These are phyloP conservation scores for Kodamaea sp. DNA, from an alignment of 1,139 yeast genomes.

Conservation along the genomic window DNA sequence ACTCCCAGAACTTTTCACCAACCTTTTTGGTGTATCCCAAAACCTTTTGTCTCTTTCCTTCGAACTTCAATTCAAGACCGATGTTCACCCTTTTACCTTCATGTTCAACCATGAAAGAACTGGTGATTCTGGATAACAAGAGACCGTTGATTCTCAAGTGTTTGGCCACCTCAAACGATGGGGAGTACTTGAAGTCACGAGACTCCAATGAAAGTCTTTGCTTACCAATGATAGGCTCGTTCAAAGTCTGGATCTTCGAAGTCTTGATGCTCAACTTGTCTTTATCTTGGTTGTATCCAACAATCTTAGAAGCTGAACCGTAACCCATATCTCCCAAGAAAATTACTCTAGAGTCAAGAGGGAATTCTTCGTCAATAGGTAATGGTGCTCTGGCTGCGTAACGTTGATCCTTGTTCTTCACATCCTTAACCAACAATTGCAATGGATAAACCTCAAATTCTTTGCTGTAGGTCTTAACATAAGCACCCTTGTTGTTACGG, in stretches of 20 bases:
- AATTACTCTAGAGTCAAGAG: constrained; percentile 69
- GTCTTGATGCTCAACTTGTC: constrained; percentile 55
- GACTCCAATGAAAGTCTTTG: constrained; percentile 59
- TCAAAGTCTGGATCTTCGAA: constrained; percentile 48
- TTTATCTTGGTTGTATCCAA: constrained; percentile 55
- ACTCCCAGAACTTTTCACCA: constrained; percentile 72
- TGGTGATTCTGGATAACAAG: constrained; percentile 75
- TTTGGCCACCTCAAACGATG: constrained; percentile 68
- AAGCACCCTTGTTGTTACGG: constrained; percentile 73
- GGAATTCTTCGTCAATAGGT: constrained; percentile 82
- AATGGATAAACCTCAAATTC: constrained; percentile 64
- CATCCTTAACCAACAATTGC: constrained; percentile 77
- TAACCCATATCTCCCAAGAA: constrained; percentile 87
- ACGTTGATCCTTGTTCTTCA: constrained; percentile 72
- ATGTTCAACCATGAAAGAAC: constrained; percentile 64
- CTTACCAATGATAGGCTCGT: constrained; percentile 66
- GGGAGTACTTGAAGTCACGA: constrained; percentile 57
- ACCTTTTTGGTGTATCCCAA: constrained; percentile 76
- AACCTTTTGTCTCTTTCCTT: constrained; percentile 76
- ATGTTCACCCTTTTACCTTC: constrained; percentile 57
- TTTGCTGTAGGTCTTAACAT: constrained; percentile 62
- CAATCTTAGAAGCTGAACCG: constrained; percentile 79
- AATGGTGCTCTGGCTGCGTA: constrained; percentile 71
- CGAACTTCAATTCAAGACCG: constrained; percentile 86
- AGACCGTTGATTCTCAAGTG: constrained; percentile 59